phyloP scores from a whole-genome alignment of 148 eudicot genomes.

The Camellia granthamiana region DNA sequence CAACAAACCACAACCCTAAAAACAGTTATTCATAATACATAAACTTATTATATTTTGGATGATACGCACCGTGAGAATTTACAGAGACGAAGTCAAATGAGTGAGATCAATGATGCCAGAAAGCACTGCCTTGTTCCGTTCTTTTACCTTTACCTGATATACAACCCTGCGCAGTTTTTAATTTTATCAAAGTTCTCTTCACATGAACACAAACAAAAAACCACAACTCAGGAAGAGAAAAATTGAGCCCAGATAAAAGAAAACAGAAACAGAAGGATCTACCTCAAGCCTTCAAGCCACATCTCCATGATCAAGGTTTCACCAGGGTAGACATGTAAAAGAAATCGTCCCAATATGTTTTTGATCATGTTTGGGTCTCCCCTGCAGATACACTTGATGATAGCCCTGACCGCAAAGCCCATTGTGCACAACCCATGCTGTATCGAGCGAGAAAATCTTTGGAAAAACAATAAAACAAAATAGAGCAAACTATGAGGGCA shows the following conservation, averaged over 20 bases:
- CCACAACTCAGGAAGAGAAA: too few species aligned
- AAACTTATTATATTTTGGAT: not conserved
- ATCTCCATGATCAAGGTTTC: constrained; percentile 88
- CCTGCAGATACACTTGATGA: too few species aligned
- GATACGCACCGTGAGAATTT: constrained; percentile 12
- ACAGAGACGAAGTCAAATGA: constrained; percentile 55
- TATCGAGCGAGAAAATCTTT: too few species aligned
- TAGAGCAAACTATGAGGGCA: too few species aligned
- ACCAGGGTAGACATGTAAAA: constrained; percentile 82
- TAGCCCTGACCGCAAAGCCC: too few species aligned
- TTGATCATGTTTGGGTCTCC: too few species aligned
- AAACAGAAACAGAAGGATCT: not conserved
- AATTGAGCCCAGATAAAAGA: not conserved
- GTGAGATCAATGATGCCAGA: constrained; percentile 68
- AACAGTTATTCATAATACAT: constrained; percentile 7
- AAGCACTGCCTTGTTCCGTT: constrained; percentile 73
- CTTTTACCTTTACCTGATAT: constrained; percentile 86
- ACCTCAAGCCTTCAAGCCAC: constrained; percentile 94
- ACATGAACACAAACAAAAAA: not conserved
- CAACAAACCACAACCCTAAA: constrained; percentile 31
- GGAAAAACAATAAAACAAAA: too few species aligned
- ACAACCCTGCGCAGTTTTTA: constrained; percentile 59
- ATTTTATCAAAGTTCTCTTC: not conserved
- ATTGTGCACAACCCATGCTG: too few species aligned
- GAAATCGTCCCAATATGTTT: not conserved